Evolutionary conservation across 192 early-diverging fungal genomes (phyloP).

Genomic region (Backusella psychrophila): DNA sequence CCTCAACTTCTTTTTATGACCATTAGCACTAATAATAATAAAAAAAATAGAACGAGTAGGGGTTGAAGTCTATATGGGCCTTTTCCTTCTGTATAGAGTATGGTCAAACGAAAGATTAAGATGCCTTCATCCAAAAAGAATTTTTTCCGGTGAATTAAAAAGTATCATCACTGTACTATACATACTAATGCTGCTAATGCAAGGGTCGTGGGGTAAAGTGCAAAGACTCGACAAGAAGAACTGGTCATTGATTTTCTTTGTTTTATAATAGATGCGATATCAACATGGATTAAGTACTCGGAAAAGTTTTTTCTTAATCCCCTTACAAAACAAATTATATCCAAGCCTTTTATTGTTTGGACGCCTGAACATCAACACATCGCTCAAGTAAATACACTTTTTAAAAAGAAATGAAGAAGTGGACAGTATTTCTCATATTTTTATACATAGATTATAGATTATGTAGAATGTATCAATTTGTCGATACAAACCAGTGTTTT

Average conservation of each 20-base stretch:
- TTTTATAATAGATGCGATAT: slow-evolving; percentile 16
- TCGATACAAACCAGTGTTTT: slow-evolving; percentile 34
- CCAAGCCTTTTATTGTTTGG: slow-evolving; percentile 23
- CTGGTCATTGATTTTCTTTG: neutral
- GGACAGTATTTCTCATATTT: neutral
- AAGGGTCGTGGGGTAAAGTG: slow-evolving; percentile 25
- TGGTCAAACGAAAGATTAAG: slow-evolving; percentile 24
- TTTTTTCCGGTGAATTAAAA: slow-evolving; percentile 25
- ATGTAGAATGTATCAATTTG: slow-evolving; percentile 21
- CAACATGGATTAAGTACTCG: slow-evolving; percentile 31
- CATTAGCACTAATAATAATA: neutral
- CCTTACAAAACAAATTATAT: slow-evolving; percentile 5
- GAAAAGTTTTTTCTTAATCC: slow-evolving; percentile 11
- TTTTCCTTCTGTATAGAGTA: slow-evolving; percentile 10
- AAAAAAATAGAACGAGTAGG: slow-evolving; percentile 14
- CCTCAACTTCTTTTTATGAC: neutral
- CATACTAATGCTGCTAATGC: slow-evolving; percentile 26
- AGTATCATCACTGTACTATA: slow-evolving; percentile 28
- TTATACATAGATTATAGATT: slow-evolving; percentile 12
- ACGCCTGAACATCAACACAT: slow-evolving; percentile 5
- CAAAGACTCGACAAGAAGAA: too few relatives aligned
- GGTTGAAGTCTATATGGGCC: neutral
- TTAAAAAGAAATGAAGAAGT: neutral
- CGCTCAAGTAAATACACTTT: slow-evolving; percentile 7
- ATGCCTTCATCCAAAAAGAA: slow-evolving; percentile 25